These are phyloP conservation scores for Leccinum imitatum DNA, from an alignment of 768 basidiomycete genomes.

Conservation along the genomic window DNA sequence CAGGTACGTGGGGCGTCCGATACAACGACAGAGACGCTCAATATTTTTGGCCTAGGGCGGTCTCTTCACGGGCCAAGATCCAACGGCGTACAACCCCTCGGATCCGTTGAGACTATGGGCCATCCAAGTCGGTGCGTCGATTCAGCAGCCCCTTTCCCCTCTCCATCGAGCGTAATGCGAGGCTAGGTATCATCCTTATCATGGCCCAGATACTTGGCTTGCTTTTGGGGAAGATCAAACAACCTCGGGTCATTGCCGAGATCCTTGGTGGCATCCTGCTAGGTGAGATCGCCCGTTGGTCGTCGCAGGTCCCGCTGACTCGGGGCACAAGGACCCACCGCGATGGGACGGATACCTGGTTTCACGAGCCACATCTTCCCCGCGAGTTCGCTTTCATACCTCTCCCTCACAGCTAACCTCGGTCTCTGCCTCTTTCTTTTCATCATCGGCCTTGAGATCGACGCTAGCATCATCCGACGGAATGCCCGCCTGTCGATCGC, in stretches of 20 bases:
- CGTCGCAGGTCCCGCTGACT: constrained; percentile 38
- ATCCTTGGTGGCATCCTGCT: constrained; percentile 88
- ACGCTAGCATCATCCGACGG: constrained; percentile 71
- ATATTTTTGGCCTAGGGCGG: constrained; percentile 54
- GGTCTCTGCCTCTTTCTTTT: constrained; percentile 89
- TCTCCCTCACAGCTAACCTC: constrained; percentile 86
- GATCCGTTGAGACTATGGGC: constrained; percentile 80
- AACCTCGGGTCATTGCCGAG: constrained; percentile 93
- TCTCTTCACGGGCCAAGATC: constrained; percentile 75
- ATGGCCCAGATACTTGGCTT: constrained; percentile 76
- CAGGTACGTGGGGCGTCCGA: constrained; percentile 21
- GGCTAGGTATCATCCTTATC: constrained; percentile 69
- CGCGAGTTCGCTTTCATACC: constrained; percentile 60
- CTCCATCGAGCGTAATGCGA: constrained; percentile 1
- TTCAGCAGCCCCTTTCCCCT: neutral
- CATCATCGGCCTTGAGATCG: constrained; percentile 92
- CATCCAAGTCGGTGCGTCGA: constrained; percentile 64
- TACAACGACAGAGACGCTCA: neutral
- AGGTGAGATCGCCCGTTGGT: constrained; percentile 39
- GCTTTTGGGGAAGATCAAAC: constrained; percentile 64
- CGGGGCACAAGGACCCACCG: constrained; percentile 41
- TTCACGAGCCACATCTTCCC: constrained; percentile 91
- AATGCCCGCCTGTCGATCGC: constrained; percentile 64
- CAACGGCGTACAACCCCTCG: constrained; percentile 51
- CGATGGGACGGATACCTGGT: constrained; percentile 79